Percentiles rank a stretch among this genome's conserved stretches.
These are phyloP conservation scores for Thuja plicata DNA, from an alignment of 83 land plant genomes.

Conservation along the genomic window DNA sequence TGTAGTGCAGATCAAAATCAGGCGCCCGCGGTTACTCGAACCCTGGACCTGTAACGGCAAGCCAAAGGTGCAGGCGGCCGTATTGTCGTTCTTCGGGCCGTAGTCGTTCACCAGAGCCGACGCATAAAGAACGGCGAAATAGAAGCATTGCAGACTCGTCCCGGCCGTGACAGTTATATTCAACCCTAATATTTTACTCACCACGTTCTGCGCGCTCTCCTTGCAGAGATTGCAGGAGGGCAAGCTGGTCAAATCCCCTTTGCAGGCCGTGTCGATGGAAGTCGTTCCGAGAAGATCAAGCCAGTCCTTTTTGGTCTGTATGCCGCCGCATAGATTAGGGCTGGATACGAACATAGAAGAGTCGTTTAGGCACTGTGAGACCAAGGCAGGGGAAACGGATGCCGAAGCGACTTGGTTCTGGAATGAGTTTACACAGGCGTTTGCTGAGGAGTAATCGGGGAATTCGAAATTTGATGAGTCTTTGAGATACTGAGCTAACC, in stretches of 20 bases:
- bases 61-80: slow-evolving; percentile 26
- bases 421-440: slow-evolving; percentile 23
- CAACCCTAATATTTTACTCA: slow-evolving; percentile 15
- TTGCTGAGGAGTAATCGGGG: slow-evolving; percentile 21
- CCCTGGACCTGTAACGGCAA: slow-evolving; percentile 7
- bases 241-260: slow-evolving; percentile 24
- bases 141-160: slow-evolving; percentile 19
- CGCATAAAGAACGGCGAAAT: slow-evolving; percentile 50
- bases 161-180: slow-evolving; percentile 18
- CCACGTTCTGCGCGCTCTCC: slow-evolving; percentile 34
- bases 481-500: slow-evolving; percentile 37
- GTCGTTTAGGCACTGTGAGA: slow-evolving; percentile 25
- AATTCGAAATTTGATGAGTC: slow-evolving; percentile 22
- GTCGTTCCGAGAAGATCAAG: slow-evolving; percentile 26
- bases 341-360: slow-evolving; percentile 23
- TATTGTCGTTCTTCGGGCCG: slow-evolving; percentile 16
- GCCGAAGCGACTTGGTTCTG: slow-evolving; percentile 28
- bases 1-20: slow-evolving; percentile 19
- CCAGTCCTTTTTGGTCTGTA: slow-evolving; percentile 43
- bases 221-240: slow-evolving; percentile 31
- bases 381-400: slow-evolving; percentile 23
- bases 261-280: slow-evolving; percentile 34
- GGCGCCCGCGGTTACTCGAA: not conserved
- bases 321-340: slow-evolving; percentile 34
- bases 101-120: slow-evolving; percentile 41